Percentiles rank a stretch among this genome's conserved stretches.
These are phyloP conservation scores for Dothideomycetes sp. DNA, from an alignment of 2,329 filamentous ascomycete genomes.

Conservation along the genomic window DNA sequence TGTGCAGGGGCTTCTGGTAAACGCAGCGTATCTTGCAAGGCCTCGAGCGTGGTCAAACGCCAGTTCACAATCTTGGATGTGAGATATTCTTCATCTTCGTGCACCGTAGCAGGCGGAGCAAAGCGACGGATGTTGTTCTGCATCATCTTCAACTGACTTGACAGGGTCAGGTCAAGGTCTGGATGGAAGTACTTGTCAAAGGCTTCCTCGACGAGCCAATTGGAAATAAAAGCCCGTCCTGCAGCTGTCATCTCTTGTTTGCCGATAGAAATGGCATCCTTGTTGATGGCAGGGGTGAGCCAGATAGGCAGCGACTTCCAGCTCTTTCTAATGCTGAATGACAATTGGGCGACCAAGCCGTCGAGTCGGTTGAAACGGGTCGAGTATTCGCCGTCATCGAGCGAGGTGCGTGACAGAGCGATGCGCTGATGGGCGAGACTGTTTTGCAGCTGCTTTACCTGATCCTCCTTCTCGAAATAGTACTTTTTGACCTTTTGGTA, in stretches of 20 bases:
- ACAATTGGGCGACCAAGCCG: slow-evolving; percentile 85
- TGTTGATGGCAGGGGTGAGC: slow-evolving; percentile 71
- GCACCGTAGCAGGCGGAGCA: slow-evolving; percentile 62
- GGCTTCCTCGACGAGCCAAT: slow-evolving; percentile 84
- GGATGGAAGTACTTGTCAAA: slow-evolving; percentile 93
- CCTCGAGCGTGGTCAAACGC: slow-evolving; percentile 88
- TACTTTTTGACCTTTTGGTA: slow-evolving; percentile 98
- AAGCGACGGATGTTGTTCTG: slow-evolving; percentile 79
- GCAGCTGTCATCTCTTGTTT: slow-evolving; percentile 98
- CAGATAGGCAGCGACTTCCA: slow-evolving; percentile 76
- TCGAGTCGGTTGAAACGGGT: slow-evolving; percentile 85
- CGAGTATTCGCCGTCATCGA: slow-evolving; percentile 90
- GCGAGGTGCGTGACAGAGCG: slow-evolving; percentile 83
- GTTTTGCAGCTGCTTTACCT: slow-evolving; percentile 92
- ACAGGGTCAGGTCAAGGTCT: slow-evolving; percentile 66
- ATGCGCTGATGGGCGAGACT: slow-evolving; percentile 94
- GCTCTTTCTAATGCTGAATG: slow-evolving; percentile 93
- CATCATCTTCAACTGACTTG: slow-evolving; percentile 70
- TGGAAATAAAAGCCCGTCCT: slow-evolving; percentile 76
- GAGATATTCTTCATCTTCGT: slow-evolving; percentile 83
- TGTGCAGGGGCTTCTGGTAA: slow-evolving; percentile 58
- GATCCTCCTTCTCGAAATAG: slow-evolving; percentile 85
- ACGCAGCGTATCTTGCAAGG: slow-evolving; percentile 62
- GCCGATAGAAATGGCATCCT: slow-evolving; percentile 74
- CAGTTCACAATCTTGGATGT: slow-evolving; percentile 83